Evolutionary conservation across 495 filamentous ascomycete species (phyloP).

Genomic region (Penicillium simplicissimum): DNA sequence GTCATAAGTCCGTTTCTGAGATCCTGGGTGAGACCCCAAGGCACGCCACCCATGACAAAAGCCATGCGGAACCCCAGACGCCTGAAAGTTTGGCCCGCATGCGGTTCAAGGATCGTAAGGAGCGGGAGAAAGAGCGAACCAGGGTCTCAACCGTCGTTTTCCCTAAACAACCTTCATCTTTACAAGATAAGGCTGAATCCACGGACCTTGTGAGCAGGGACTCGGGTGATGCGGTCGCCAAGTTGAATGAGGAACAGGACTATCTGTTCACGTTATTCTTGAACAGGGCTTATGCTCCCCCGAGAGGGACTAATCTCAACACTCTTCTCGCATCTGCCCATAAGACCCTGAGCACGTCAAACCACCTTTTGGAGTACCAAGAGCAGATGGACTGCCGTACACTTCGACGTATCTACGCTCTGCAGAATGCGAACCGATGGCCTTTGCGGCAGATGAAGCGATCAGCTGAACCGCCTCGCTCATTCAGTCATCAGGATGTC

Average conservation of each 20-base stretch:
- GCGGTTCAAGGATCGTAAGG: slow-evolving; percentile 55
- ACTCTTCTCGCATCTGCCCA: slow-evolving; percentile 71
- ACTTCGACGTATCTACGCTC: slow-evolving; percentile 77
- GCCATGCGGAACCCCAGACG: slow-evolving; percentile 28
- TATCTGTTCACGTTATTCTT: slow-evolving; percentile 81
- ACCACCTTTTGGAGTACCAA: slow-evolving; percentile 71
- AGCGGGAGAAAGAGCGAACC: slow-evolving; percentile 61
- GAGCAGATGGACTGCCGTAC: slow-evolving; percentile 85
- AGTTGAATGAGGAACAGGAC: slow-evolving; percentile 60
- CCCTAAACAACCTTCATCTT: slow-evolving; percentile 54
- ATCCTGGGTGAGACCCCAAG: slow-evolving; percentile 66
- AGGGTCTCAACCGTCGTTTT: slow-evolving; percentile 82
- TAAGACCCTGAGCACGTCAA: slow-evolving; percentile 78
- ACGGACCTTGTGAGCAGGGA: slow-evolving; percentile 43
- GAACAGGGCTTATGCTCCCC: slow-evolving; percentile 63
- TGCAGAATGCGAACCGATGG: slow-evolving; percentile 88
- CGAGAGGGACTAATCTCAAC: slow-evolving; percentile 60
- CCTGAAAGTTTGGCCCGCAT: slow-evolving; percentile 49
- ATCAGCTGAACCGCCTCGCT: slow-evolving; percentile 72
- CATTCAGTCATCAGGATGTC: slow-evolving; percentile 78
- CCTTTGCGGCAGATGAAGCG: slow-evolving; percentile 84
- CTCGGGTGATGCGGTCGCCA: slow-evolving; percentile 47
- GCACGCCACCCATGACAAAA: slow-evolving; percentile 37
- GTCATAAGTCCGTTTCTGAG: slow-evolving; percentile 73
- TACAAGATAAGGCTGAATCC: slow-evolving; percentile 41